Evolutionary conservation across 805 yeast species (phyloP).

Genomic region (Scheffersomyces amazonensis): DNA sequence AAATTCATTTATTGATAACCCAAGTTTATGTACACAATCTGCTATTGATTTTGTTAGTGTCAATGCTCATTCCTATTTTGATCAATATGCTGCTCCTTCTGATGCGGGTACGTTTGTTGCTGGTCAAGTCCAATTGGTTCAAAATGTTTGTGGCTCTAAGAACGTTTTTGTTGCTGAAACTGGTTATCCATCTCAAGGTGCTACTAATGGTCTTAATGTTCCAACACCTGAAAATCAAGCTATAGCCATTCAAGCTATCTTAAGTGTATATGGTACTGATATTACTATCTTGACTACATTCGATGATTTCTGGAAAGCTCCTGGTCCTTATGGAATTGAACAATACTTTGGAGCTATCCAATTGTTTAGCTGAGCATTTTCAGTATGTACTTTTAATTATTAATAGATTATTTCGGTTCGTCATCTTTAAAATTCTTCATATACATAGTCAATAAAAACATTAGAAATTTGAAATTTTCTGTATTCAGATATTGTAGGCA

Average conservation of each 20-base stretch:
- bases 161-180: constrained; percentile 74
- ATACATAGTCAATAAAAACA: no score
- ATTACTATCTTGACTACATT: constrained; percentile 76
- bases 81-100: constrained; percentile 55
- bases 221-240: constrained; percentile 72
- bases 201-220: constrained; percentile 65
- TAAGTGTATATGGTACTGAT: constrained; percentile 55
- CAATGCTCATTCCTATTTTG: constrained; percentile 86
- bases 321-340: constrained; percentile 83
- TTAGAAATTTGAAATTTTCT: no score
- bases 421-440: no score
- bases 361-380: no score
- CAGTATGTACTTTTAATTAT: no score
- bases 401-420: no score
- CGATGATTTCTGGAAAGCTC: constrained; percentile 82
- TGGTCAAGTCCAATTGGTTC: constrained; percentile 57
- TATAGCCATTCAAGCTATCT: constrained; percentile 62
- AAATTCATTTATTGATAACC: constrained; percentile 58
- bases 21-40: constrained; percentile 65
- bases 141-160: constrained; percentile 53
- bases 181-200: constrained; percentile 82
- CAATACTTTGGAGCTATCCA: constrained; percentile 75
- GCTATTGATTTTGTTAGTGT: constrained; percentile 81
- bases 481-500: no score
- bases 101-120: constrained; percentile 69